Base-by-base conservation (phyloP, 805 yeast species). In the Groenewaldozyma salmanticensis region DNA sequence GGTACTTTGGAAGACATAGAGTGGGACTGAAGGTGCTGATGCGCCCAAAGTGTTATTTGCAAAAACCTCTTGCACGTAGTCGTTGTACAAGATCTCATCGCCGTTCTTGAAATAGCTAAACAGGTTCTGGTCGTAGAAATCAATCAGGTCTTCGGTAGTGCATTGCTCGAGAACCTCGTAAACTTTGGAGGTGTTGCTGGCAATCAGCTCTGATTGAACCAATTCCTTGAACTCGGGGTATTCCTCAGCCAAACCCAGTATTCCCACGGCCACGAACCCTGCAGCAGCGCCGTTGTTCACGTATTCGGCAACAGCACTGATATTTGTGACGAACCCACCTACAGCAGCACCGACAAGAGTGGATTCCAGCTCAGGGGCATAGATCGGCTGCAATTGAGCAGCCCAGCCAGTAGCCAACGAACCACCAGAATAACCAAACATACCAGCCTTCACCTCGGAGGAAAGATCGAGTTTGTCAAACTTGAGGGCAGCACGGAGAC, bases 341-440 rank as follows among this genome's bases (percentile, higher is more conserved):
- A 54, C 47, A 9, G 59, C 59, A 22, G 49, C 48, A 11, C 54
- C 62, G 9, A 31, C 47, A 29, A 57, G 42, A 32, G 45, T 43
- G 5, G 15, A 11, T 11, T 27, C 21, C 19, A 54, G 42, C 13
- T 54, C 54, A 3, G 55, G 54, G 1, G 57, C 58, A 29, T 54
- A 54, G 15, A 35, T 21, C 11, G 49, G 47, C 39, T 49, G 54
- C 22, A 52, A 43, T 43, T 52, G 51, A 13, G 55, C 50, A 17
- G 58, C 57, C 54, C 56, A 52, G 7, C 94, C 95, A 18, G 87
- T 82, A 52, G 88, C 70, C 53, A 90, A 77, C 58, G 72, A 77
- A 51, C 75, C 70, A 47, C 80, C 86, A 43, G 75, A 75, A 54
- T 78, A 78, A 6, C 94, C 70, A 90, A 94, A 92, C 31, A 85